These are phyloP conservation scores for Ophiocordyceps unilateralis DNA, from an alignment of 2,329 filamentous ascomycete genomes.

Conservation along the genomic window DNA sequence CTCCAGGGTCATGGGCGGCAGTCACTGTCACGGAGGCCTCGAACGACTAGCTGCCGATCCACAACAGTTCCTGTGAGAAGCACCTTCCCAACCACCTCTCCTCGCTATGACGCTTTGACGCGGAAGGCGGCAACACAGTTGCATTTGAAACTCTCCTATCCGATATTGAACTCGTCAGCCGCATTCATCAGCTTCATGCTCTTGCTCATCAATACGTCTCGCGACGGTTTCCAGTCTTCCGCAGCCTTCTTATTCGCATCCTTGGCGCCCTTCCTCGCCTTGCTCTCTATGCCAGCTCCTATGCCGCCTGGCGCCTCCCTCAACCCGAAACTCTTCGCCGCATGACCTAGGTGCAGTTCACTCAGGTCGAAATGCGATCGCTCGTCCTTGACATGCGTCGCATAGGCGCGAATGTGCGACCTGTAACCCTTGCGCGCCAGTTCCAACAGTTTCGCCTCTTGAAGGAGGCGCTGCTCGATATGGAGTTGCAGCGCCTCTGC, in stretches of 20 bases:
- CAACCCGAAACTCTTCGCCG: constrained; percentile 84
- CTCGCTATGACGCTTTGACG: background rate
- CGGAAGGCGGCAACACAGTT: background rate
- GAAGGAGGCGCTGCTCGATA: constrained; percentile 39
- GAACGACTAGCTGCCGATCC: too few relatives aligned
- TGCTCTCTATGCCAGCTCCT: constrained; percentile 34
- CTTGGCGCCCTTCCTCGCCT: constrained; percentile 20
- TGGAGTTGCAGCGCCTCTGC: constrained; percentile 42
- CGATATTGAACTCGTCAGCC: constrained; percentile 52
- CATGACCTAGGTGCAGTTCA: constrained; percentile 75
- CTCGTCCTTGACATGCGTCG: constrained; percentile 79
- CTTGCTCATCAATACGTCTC: constrained; percentile 37
- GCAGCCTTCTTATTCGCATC: constrained; percentile 9
- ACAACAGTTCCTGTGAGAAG: background rate
- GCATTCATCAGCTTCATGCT: constrained; percentile 48
- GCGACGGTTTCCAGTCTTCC: constrained; percentile 14
- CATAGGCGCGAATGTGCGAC: constrained; percentile 85
- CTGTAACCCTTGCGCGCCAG: constrained; percentile 74
- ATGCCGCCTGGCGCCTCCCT: constrained; percentile 80
- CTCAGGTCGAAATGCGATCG: constrained; percentile 82
- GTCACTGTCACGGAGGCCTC: background rate
- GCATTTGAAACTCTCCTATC: constrained; percentile 17
- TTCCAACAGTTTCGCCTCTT: constrained; percentile 54
- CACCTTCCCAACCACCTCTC: too few relatives aligned
- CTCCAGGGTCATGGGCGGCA: background rate